These are phyloP conservation scores for Nicotiana attenuata DNA, from an alignment of 257 asterid species.

Conservation along the genomic window DNA sequence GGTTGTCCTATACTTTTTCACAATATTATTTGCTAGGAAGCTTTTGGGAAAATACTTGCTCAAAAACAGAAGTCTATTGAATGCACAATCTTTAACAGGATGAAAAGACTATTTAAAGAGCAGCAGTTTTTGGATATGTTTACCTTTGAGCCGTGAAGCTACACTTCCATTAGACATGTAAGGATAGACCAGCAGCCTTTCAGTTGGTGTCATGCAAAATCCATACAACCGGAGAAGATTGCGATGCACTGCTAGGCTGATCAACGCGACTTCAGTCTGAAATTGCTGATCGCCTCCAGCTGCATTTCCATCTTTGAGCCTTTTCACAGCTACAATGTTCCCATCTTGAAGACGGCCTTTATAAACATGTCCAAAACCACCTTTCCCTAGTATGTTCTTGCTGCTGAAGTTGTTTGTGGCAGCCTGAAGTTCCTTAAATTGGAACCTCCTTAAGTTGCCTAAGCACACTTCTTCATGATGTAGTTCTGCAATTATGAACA, in stretches of 20 bases:
- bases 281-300: conserved; percentile 79
- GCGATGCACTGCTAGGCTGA: conserved; percentile 89
- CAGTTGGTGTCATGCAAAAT: conserved; percentile 63
- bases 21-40: not conserved
- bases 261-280: conserved; percentile 91
- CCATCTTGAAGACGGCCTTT: conserved; percentile 82
- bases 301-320: conserved; percentile 75
- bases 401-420: conserved; percentile 88
- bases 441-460: conserved; percentile 77
- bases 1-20: not conserved
- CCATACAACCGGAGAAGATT: conserved; percentile 84
- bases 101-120: not conserved
- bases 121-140: not conserved
- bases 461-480: conserved; percentile 56
- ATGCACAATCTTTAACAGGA: not conserved
- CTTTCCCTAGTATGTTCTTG: conserved; percentile 87
- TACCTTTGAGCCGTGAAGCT: conserved; percentile 87
- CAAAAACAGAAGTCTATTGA: not conserved
- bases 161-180: conserved; percentile 97
- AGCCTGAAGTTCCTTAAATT: conserved; percentile 62
- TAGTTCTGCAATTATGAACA: conserved; percentile 43
- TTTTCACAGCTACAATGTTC: conserved; percentile 75
- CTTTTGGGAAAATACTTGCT: not conserved
- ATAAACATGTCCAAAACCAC: conserved; percentile 88
- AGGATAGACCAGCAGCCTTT: conserved; percentile 86